Base-by-base conservation (phyloP, 331 rosid species). In the Spiraea crenata region DNA sequence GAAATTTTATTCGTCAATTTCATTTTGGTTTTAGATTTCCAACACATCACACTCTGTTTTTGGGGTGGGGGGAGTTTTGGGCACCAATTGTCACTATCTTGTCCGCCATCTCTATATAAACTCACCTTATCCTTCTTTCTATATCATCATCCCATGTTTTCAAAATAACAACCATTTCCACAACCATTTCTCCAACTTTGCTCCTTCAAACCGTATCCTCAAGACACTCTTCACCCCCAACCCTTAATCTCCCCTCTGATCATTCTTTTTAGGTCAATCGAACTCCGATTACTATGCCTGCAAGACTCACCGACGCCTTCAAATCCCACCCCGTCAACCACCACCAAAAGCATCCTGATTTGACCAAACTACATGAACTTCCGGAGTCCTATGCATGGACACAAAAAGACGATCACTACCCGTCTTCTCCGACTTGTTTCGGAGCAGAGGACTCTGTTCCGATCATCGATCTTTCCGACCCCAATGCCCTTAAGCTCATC, bases 311-410 rank as follows among this genome's bases (percentile, higher is more conserved):
- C 9, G 96, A 95, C 4, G 91, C 80, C 47, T 86, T 85, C 46
- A 65, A 79, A 82, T 73, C 83, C 69, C 88, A 89, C 76, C 93
- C 93, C 0, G 84, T 87, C 10, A 69, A 82, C 44, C 72, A 81
- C 35, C 76, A 78, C 55, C 93, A 78, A 17, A 85, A 86, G 69
- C 81, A 82, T 77, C 83, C 73, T 1, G 98, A 95, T 80, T 84
- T 95, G 71, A 80, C 69, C 72, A 83, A 96, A 9, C 72, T 95
- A 0, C 76, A 78, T 6, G 96, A 91, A 64, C 77, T 95, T 2
- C 99, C 98, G 0, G 98, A 95, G 6, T 88, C 96, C 2, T 85
- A 95, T 74, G 77, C 85, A 37, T 95, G 99, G 99, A 72, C 80
- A 10, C 83, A 57, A 35, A 60, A 57, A 15, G 76, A n/a, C 3